These are phyloP conservation scores for Mycena belliarum DNA, from an alignment of 768 basidiomycete genomes.

Conservation along the genomic window DNA sequence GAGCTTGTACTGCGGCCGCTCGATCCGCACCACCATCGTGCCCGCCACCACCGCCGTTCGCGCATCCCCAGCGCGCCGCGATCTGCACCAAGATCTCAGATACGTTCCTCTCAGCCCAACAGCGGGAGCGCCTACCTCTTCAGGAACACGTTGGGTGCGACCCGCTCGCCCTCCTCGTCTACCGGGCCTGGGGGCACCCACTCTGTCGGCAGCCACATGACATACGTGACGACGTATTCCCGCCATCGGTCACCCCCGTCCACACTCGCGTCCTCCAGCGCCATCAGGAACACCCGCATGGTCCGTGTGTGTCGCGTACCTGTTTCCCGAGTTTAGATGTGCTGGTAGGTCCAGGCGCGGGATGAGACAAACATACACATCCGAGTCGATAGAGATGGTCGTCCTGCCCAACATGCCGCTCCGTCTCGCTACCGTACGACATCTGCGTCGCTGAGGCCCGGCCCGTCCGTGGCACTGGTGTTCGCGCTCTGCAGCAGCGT, in stretches of 20 bases:
- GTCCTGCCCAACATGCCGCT: constrained; percentile 71
- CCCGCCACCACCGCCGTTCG: constrained; percentile 41
- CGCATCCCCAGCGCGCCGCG: constrained; percentile 42
- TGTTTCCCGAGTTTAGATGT: constrained; percentile 32
- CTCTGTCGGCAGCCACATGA: constrained; percentile 70
- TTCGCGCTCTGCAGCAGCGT: constrained; percentile 69
- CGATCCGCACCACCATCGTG: constrained; percentile 55
- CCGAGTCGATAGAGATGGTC: constrained; percentile 78
- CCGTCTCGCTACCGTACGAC: constrained; percentile 80
- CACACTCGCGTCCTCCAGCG: constrained; percentile 64
- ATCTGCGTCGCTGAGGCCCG: constrained; percentile 58
- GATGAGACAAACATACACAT: constrained; percentile 64
- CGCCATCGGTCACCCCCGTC: constrained; percentile 69
- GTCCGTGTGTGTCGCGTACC: constrained; percentile 55
- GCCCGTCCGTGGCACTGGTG: constrained; percentile 30
- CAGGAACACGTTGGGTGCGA: constrained; percentile 48
- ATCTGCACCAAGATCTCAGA: constrained; percentile 46
- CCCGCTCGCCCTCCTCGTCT: constrained; percentile 33
- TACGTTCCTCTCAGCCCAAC: too few relatives aligned
- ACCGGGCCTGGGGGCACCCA: constrained; percentile 49
- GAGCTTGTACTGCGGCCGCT: constrained; percentile 63
- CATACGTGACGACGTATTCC: constrained; percentile 73
- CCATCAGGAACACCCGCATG: constrained; percentile 63
- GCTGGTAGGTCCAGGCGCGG: constrained; percentile 5
- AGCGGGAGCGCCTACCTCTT: constrained; percentile 48